A percentile compares a stretch with the other conserved stretches of the same genome.
Conservation (phyloP, 2,329 filamentous ascomycete species). For the Pseudopithomyces maydicus region DNA sequence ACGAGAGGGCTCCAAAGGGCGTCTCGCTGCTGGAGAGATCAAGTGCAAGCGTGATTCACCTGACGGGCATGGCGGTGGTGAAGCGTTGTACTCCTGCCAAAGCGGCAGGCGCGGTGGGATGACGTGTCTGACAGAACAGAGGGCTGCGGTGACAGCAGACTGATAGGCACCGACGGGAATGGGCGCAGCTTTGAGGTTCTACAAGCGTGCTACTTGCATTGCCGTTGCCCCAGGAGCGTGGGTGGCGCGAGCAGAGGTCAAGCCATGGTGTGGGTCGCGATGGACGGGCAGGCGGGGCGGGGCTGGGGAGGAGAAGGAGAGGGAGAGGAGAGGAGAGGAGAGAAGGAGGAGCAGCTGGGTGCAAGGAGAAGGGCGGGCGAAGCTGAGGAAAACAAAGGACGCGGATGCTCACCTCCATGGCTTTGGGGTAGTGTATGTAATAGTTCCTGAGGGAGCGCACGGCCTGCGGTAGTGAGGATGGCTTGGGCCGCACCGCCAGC, state of each 20-base stretch:
- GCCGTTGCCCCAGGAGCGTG: constrained; percentile 22
- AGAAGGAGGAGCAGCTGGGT: constrained; percentile 9
- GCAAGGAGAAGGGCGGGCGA: constrained; percentile 11
- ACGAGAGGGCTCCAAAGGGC: constrained; percentile 1
- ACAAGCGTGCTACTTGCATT: constrained; percentile 43
- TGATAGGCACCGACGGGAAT: constrained; percentile 22
- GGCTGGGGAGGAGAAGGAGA: constrained; percentile 35
- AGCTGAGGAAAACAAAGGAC: constrained; percentile 23
- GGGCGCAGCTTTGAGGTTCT: constrained; percentile 39
- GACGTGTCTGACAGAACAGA: constrained; percentile 29
- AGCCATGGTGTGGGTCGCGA: constrained; percentile 30
- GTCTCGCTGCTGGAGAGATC: constrained; percentile 12
- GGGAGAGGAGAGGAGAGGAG: too few species aligned
- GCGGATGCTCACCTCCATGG: constrained; percentile 41
- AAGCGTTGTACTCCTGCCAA: constrained; percentile 28
- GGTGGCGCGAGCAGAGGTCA: constrained; percentile 25
- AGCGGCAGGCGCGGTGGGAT: constrained; percentile 27
- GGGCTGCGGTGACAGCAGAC: constrained; percentile 16
- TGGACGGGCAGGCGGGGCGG: constrained; percentile 14
- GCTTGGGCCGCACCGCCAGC: constrained; percentile 20
- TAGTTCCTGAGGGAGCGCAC: constrained; percentile 32
- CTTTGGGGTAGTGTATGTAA: constrained; percentile 24
- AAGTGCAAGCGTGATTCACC: constrained; percentile 25
- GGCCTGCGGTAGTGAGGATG: constrained; percentile 31
- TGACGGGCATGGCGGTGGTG: constrained; percentile 34